Evolutionary conservation across 495 filamentous ascomycete species (phyloP).

Genomic region (Talaromyces borbonicus): DNA sequence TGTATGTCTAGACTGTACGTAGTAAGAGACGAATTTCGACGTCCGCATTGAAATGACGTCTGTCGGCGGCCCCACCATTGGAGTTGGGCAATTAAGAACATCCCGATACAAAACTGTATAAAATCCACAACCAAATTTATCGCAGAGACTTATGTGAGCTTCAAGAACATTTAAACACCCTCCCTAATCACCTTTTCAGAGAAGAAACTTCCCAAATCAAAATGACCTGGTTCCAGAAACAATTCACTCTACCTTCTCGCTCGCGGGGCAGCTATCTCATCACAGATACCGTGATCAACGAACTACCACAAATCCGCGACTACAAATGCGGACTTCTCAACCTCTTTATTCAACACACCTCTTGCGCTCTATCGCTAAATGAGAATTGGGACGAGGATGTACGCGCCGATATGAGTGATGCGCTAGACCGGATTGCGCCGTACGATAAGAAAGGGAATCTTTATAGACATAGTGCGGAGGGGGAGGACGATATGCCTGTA

Average conservation of each 20-base stretch:
- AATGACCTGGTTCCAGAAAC: slow-evolving; percentile 75
- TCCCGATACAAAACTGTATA: too few species aligned
- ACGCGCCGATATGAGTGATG: slow-evolving; percentile 82
- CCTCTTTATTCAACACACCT: slow-evolving; percentile 86
- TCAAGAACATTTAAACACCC: neutral
- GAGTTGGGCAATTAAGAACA: too few species aligned
- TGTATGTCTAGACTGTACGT: too few species aligned
- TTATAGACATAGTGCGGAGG: slow-evolving; percentile 86
- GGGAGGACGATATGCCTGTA: slow-evolving; percentile 83
- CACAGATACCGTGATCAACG: slow-evolving; percentile 56
- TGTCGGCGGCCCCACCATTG: too few species aligned
- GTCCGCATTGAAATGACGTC: too few species aligned
- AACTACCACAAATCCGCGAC: slow-evolving; percentile 62
- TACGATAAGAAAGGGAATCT: slow-evolving; percentile 61
- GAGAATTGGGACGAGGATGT: slow-evolving; percentile 91
- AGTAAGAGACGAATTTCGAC: too few species aligned
- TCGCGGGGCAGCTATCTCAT: slow-evolving; percentile 84
- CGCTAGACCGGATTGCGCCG: slow-evolving; percentile 78
- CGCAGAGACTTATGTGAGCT: too few species aligned
- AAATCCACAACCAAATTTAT: too few species aligned
- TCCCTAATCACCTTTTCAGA: neutral
- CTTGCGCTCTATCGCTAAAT: slow-evolving; percentile 75
- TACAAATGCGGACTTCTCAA: slow-evolving; percentile 85
- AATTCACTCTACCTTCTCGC: slow-evolving; percentile 60
- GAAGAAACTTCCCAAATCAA: neutral